Evolutionary conservation across 345 rosid genomes (phyloP).

Genomic region (Angophora floribunda): DNA sequence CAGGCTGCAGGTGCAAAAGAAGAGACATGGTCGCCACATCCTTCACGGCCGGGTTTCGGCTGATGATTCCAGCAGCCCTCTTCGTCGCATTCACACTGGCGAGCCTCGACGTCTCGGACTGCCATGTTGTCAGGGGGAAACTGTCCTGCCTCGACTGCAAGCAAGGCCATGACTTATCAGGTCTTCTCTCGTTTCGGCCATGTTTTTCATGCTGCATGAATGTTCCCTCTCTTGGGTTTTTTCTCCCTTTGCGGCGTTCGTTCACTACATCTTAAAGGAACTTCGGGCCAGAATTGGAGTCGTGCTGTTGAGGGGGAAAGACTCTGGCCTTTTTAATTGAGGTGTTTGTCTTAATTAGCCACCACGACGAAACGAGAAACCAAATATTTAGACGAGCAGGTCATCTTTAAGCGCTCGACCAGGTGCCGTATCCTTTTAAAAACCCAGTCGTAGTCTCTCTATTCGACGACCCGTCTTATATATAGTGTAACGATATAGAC

Average conservation of each 20-base stretch:
- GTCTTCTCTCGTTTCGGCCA: conserved; percentile 5
- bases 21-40: background rate
- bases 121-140: conserved; percentile 32
- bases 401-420: background rate
- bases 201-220: background rate
- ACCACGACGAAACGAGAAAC: background rate
- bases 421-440: background rate
- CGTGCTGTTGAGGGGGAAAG: too few species aligned
- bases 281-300: too few species aligned
- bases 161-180: conserved; percentile 39
- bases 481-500: background rate
- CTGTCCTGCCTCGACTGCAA: conserved; percentile 63
- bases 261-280: background rate
- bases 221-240: background rate
- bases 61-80: conserved; percentile 6
- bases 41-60: conserved; percentile 27
- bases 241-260: background rate
- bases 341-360: background rate
- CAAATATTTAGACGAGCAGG: background rate
- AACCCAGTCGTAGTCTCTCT: background rate
- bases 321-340: too few species aligned
- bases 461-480: background rate
- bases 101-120: conserved; percentile 24
- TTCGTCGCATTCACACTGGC: conserved; percentile 24
- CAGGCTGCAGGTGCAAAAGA: background rate